These are phyloP conservation scores for Diutina rugosa DNA, from an alignment of 1,139 yeast genomes.

Conservation along the genomic window DNA sequence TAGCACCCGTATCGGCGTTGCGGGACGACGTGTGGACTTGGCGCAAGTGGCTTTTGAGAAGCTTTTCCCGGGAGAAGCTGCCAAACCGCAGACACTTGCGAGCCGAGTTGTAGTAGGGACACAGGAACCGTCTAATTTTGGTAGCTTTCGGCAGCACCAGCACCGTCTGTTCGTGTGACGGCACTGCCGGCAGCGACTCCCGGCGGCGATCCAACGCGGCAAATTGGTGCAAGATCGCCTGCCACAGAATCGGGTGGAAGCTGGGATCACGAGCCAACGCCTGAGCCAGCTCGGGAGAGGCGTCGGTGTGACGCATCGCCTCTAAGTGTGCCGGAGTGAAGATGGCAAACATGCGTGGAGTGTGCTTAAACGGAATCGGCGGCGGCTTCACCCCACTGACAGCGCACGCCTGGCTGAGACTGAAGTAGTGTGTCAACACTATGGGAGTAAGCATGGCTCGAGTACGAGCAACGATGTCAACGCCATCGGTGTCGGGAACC, in stretches of 20 bases:
- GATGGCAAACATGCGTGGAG: not conserved
- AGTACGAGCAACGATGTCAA: not conserved
- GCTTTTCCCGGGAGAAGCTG: not conserved
- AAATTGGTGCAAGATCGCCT: not conserved
- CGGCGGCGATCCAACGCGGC: not conserved
- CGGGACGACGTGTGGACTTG: not conserved
- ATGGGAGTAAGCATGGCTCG: not conserved
- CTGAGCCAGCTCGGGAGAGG: not conserved
- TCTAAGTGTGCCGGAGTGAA: not conserved
- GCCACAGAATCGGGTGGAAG: not conserved
- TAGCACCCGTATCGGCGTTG: not conserved
- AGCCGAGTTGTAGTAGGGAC: not conserved
- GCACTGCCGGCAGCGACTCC: too few relatives aligned
- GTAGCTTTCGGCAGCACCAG: not conserved
- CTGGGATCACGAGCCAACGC: not conserved
- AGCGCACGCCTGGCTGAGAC: not conserved
- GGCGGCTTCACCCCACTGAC: not conserved
- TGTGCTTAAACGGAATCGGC: not conserved
- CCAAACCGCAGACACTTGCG: not conserved
- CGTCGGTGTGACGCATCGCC: not conserved
- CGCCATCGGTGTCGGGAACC: not conserved
- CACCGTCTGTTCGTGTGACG: not conserved
- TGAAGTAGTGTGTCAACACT: not conserved
- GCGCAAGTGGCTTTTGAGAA: not conserved
- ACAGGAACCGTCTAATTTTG: not conserved